Evolutionary conservation across 2,329 filamentous ascomycete species (phyloP), one percentile per base, ranked within the genome.

Genomic region (Hirsutella thompsonii): DNA sequence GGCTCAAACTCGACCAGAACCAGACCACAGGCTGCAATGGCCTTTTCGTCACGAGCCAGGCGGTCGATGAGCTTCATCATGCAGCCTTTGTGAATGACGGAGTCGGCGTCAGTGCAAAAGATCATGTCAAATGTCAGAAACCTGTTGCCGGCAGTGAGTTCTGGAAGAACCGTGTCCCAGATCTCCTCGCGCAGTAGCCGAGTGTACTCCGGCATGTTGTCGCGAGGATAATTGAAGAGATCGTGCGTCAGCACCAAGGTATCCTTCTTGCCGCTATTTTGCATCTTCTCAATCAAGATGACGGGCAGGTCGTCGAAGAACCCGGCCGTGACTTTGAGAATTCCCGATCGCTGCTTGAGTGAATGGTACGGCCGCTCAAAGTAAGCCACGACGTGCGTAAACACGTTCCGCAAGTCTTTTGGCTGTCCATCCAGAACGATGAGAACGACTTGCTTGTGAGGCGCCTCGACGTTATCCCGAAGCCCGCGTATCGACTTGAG

Each of bases 51-150:
- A 9, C 21, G 20, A 6, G 36, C 36, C 4, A 37, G 36, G 2
- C 16, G 8, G n/a, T 37, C n/a, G n/a, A 20, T 20, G 10, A 37
- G 36, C 36, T 37, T 37, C n/a, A 29, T 29, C 14, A 37, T 37
- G 36, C 36, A 37, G 36, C 36, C 36, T 8, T 37, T 16, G 23
- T 37, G 36, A 23, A 37, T 37, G 21, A 29, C 3, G 21, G 36
- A 37, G 36, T 37, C 36, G 36, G 36, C 36, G 36, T 37, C 36
- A n/a, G 36, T 37, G 21, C 36, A 37, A n/a, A 37, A 37, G 3
- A 37, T n/a, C 36, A 37, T 37, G 21, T 37, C 36, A 23, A 37
- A 37, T 13, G 21, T 3, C 9, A 20, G 2, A 16, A 37, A 37
- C 4, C 19, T 23, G 23, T 20, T 37, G 4, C 16, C 36, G 21